Base-by-base conservation (phyloP, 495 filamentous ascomycete species). In the Lasiosphaeris hirsuta region DNA sequence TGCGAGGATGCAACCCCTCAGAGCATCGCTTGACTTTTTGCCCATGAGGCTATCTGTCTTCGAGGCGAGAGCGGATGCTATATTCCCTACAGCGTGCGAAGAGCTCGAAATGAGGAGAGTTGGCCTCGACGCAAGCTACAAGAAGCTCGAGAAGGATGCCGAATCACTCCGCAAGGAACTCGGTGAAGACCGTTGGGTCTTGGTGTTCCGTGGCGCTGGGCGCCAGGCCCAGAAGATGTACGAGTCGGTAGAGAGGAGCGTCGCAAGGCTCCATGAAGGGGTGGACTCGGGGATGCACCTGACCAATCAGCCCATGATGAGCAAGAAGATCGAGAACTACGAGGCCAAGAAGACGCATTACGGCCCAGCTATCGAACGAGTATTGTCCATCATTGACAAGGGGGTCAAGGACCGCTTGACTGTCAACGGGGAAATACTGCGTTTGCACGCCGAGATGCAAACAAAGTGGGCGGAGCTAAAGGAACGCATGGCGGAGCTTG, bases 341-440 rank as follows among this genome's bases (percentile, higher is more conserved):
- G 92, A 97, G 72, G 89, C 90, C 19, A 98, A 97, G 77, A 96
- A 92, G 69, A 84, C 84, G 59, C 93, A 97, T 69, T 98, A 97
- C 67, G 86, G 92, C 7, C 89, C 90, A n/a, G 90, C 94, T 3
- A 96, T 98, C 63, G 90, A 92, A 67, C 84, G 90, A 44, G 90
- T 97, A 10, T 74, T 97, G 41, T 81, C 83, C 15, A 94, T 97
- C 68, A 96, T 97, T 43, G 90, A 94, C 58, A 93, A 90, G 66
- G 94, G 92, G 15, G 86, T 97, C 59, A 88, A 87, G 63, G 90
- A 97, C 62, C 84, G 94, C 11, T 73, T 95, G 38, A 97, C 93
- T 1, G 90, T 97, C 44, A 97, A 97, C 63, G 92, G 94, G 30
- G 94, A 98, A 73, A 92, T 96, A 56, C 68, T 96, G 30, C 81